Evolutionary conservation across 1,284 basidiomycete genomes (phyloP), one percentile per base, ranked within the genome.

Genomic region (Puccinia novopanici): DNA sequence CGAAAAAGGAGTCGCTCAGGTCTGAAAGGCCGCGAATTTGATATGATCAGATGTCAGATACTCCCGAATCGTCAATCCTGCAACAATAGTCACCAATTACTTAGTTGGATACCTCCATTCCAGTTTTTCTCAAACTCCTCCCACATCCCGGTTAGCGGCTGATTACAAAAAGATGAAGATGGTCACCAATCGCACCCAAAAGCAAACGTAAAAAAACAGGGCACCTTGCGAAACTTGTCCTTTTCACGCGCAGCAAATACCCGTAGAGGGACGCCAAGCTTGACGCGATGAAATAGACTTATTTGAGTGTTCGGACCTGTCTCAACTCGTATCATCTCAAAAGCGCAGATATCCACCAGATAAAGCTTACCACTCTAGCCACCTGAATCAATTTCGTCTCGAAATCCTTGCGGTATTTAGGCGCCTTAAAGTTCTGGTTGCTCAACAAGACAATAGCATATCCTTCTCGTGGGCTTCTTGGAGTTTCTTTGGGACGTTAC

Each of bases 81-180:
- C 55, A 0, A 70, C 40, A 30, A 40, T 54, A 13, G 8, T 22
- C 52, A 57, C n/a, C 2, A 42, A 37, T 68, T 52, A 74, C 80
- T 63, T 70, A 68, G 73, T 40, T 61, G 42, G 27, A 75, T n/a
- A 19, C 54, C 61, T 2, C 63, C 80, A 72, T 81, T 81, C 40
- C 37, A 81, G 59, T 81, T 57, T 45, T 12, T 17, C 8, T 59
- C 40, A 55, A 75, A 76, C 45, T 68, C 55, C 80, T 90, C 88
- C 91, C 92, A 96, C 89, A 96, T 94, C 4, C 93, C 94, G 12
- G 90, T 90, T 87, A 93, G 91, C 2, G 94, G 94, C 86, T 80
- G 30, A 34, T 73, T 1, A 24, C 0, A 54, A 52, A 34, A 2
- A 34, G 22, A 19, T 24, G n/a, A n/a, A n/a, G n/a, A n/a, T 50